phyloP scores from a whole-genome alignment of 495 filamentous ascomycete species.

The Endocarpon pusillum region DNA sequence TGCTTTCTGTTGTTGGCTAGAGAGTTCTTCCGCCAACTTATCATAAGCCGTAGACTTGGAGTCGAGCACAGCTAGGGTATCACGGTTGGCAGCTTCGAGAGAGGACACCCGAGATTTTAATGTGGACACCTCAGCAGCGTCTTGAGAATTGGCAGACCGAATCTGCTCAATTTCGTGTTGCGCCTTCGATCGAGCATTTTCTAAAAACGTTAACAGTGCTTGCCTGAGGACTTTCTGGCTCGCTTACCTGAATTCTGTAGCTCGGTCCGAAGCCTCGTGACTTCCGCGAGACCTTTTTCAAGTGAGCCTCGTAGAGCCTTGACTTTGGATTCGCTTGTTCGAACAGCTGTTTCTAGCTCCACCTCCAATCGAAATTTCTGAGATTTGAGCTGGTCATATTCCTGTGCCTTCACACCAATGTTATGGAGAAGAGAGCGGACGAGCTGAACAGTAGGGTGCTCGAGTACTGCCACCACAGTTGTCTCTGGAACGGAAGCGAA shows the following conservation, averaged over 20 bases:
- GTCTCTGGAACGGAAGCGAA: slow-evolving; percentile 56
- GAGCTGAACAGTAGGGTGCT: slow-evolving; percentile 61
- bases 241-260: slow-evolving; percentile 61
- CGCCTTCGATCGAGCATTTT: slow-evolving; percentile 44
- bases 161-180: slow-evolving; percentile 69
- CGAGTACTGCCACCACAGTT: slow-evolving; percentile 44
- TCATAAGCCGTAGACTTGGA: slow-evolving; percentile 80
- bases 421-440: slow-evolving; percentile 49
- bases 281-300: slow-evolving; percentile 68
- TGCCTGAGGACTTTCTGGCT: no score
- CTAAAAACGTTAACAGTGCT: slow-evolving; percentile 28
- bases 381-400: slow-evolving; percentile 59
- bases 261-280: slow-evolving; percentile 58
- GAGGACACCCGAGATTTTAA: slow-evolving; percentile 65
- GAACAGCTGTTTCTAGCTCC: slow-evolving; percentile 80
- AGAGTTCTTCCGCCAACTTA: slow-evolving; percentile 66
- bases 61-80: slow-evolving; percentile 73
- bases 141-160: slow-evolving; percentile 57
- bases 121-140: slow-evolving; percentile 56
- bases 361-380: slow-evolving; percentile 76
- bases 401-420: slow-evolving; percentile 57
- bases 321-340: slow-evolving; percentile 60
- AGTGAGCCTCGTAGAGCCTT: slow-evolving; percentile 61
- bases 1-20: slow-evolving; percentile 72
- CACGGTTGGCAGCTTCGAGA: slow-evolving; percentile 79